Percentiles rank a stretch among this genome's conserved stretches.
Evolutionary conservation across 352 stramenopile species (phyloP).

Genomic region (Pythium periplocum): DNA sequence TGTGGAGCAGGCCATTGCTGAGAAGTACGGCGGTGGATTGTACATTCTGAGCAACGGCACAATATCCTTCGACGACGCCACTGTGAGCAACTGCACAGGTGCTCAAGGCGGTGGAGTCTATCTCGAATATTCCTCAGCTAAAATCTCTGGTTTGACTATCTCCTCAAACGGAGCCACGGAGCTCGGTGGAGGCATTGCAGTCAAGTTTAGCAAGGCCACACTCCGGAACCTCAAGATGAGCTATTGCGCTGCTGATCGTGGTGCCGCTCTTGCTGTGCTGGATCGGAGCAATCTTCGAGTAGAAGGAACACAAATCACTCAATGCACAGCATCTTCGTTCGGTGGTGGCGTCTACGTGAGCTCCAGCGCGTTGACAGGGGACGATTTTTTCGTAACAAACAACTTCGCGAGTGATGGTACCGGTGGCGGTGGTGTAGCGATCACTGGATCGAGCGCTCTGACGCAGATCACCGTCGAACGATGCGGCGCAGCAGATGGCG

Average conservation of each 20-base stretch:
- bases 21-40: constrained; percentile 35
- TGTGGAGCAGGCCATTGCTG: constrained; percentile 24
- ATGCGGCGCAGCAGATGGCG: constrained; percentile 1
- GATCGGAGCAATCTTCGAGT: constrained; percentile 5
- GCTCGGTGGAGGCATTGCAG: constrained; percentile 9
- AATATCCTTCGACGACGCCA: constrained; percentile 17
- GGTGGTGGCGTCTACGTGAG: constrained; percentile 16
- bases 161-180: not conserved
- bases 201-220: constrained; percentile 1
- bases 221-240: not conserved
- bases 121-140: constrained; percentile 11
- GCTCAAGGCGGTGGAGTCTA: constrained; percentile 14
- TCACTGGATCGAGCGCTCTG: constrained; percentile 1
- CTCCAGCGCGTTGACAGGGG: constrained; percentile 7
- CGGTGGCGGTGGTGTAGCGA: constrained; percentile 11
- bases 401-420: not conserved
- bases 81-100: not conserved
- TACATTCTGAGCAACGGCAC: constrained; percentile 33
- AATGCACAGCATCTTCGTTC: not conserved
- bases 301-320: no score
- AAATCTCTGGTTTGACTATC: constrained; percentile 5
- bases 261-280: constrained; percentile 5
- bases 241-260: constrained; percentile 4
- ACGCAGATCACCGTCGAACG: not conserved
- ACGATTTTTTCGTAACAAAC: not conserved